Evolutionary conservation across 805 yeast genomes (phyloP), one percentile per base, ranked within the genome.

Genomic region (Candida maltosa): DNA sequence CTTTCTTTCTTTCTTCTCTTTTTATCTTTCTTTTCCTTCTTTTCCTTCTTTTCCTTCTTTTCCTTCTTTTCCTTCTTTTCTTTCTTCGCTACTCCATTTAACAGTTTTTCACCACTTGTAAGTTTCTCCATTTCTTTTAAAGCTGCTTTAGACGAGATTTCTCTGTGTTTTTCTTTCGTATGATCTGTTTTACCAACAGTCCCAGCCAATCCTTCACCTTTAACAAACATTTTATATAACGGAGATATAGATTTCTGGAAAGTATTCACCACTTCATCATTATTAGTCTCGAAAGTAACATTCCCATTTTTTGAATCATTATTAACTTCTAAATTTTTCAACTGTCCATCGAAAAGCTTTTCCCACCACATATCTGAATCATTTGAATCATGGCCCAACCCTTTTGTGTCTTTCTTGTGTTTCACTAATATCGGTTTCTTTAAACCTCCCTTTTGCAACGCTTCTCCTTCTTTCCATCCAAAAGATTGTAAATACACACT

Each of bases 331-430:
- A 93, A 56, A 6, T 78, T 75, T 52, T 87, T 86, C 44, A 91
- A 70, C 46, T 88, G 96, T 2, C 96, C 96, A 58, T 91, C 97
- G 63, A 93, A 93, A 29, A 91, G 69, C 44, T 86, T 73, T 47
- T 91, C 98, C 98, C 98, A 91, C 98, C 98, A 91, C 30, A 87
- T 83, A 45, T 86, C 95, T 11, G 80, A 75, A 46, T 87, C 93
- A 34, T 78, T 81, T 16, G 74, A 72, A 17, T 76, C 80, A 52
- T 83, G 82, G 0, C 98, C 98, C 17, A 91, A 69, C 7, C 98
- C 98, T 53, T 87, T 88, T 39, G 79, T 80, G 52, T 91, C 96
- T 47, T 79, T 81, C 60, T 93, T 88, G 52, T 91, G 97, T 46
- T 83, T 83, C 37, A 93, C 96, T 42, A 91, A 60, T 27, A 91